phyloP scores from a whole-genome alignment of 192 early-diverging fungal species.

The Podila epicladia region DNA sequence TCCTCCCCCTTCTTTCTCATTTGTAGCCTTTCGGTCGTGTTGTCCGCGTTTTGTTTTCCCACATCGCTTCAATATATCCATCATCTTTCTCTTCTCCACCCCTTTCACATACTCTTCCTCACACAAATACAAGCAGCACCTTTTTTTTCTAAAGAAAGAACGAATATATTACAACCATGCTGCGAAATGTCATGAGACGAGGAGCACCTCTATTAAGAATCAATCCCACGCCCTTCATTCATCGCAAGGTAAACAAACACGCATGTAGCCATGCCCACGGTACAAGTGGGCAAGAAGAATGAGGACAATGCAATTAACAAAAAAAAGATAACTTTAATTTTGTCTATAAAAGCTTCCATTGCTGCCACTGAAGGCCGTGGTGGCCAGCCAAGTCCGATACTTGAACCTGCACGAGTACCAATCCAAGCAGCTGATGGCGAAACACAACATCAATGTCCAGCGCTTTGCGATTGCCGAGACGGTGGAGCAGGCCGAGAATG shows the following conservation, averaged over 20 bases:
- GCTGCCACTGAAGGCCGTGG: conserved; percentile 12
- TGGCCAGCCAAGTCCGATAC: conserved; percentile 35
- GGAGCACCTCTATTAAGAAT: background rate
- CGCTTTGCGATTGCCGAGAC: conserved; percentile 41
- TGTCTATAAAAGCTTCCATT: conserved; percentile 4
- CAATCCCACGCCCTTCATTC: background rate
- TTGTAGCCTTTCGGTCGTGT: no score
- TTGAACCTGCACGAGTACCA: conserved; percentile 49
- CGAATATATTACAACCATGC: background rate
- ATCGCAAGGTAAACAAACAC: background rate
- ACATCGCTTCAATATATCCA: no score
- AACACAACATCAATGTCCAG: conserved; percentile 44
- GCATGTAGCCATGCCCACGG: background rate
- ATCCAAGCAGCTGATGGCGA: conserved; percentile 45
- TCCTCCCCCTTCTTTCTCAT: no score
- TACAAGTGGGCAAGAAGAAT: background rate
- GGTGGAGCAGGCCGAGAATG: conserved; percentile 36
- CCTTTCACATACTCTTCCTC: background rate
- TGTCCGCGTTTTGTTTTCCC: no score
- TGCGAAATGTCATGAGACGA: background rate
- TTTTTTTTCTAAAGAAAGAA: background rate
- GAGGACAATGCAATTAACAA: no score
- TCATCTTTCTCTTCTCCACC: no score
- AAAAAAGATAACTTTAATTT: background rate
- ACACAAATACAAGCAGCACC: background rate